Evolutionary conservation across 495 filamentous ascomycete species (phyloP).

Genomic region (Penicillium coprophilum): DNA sequence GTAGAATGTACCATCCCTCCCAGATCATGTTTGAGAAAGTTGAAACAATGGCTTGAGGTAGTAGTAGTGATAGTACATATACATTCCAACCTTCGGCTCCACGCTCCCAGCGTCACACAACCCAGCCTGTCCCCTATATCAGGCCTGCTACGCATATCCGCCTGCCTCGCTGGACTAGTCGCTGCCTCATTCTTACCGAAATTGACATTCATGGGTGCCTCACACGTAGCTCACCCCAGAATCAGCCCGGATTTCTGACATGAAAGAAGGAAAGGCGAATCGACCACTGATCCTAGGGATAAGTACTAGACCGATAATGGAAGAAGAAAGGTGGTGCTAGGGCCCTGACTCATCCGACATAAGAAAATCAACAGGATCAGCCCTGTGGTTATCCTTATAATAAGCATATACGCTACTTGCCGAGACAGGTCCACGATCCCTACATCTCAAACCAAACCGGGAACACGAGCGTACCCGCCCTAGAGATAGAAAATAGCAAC

Average conservation of each 20-base stretch:
- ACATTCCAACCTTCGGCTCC: too few relatives aligned
- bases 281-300: neutral
- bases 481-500: neutral
- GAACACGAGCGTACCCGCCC: neutral
- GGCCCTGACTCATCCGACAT: neutral
- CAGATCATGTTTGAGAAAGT: too few relatives aligned
- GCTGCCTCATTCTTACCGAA: too few relatives aligned
- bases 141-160: too few relatives aligned
- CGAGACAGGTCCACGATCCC: neutral
- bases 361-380: neutral
- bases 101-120: too few relatives aligned
- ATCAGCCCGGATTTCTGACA: neutral
- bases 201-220: too few relatives aligned
- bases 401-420: neutral
- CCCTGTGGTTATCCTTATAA: neutral
- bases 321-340: neutral
- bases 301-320: neutral
- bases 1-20: neutral
- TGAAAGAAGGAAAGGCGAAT: neutral
- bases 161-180: too few relatives aligned
- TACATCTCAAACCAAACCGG: neutral
- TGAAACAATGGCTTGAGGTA: too few relatives aligned
- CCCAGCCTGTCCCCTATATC: too few relatives aligned
- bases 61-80: too few relatives aligned
- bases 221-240: too few relatives aligned